phyloP scores from a whole-genome alignment of 129 eudicot genomes.

The Arctium minus region DNA sequence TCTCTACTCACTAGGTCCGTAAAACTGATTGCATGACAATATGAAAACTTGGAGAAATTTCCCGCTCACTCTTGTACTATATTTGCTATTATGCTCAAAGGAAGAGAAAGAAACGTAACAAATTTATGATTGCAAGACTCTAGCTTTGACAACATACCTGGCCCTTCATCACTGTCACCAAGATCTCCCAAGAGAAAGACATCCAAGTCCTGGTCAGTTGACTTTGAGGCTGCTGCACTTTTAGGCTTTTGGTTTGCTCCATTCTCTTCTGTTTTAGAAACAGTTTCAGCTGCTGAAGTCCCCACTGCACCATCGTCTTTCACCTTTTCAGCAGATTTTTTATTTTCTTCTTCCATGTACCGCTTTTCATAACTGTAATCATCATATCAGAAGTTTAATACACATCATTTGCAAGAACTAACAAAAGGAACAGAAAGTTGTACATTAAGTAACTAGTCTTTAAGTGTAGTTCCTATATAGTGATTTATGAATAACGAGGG shows the following conservation, averaged over 20 bases:
- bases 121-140: not conserved
- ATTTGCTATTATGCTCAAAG: not conserved
- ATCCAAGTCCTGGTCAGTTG: slow-evolving; percentile 86
- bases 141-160: slow-evolving; percentile 47
- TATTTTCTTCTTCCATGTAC: slow-evolving; percentile 58
- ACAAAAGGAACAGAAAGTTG: not conserved
- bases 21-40: too few species aligned
- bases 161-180: slow-evolving; percentile 93
- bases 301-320: slow-evolving; percentile 43
- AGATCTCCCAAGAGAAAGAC: slow-evolving; percentile 93
- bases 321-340: slow-evolving; percentile 46
- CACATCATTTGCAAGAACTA: not conserved
- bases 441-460: not conserved
- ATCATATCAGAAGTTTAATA: slow-evolving; percentile 19
- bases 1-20: too few species aligned
- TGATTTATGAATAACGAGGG: not conserved
- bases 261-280: slow-evolving; percentile 40
- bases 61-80: too few species aligned
- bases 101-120: not conserved
- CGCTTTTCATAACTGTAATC: slow-evolving; percentile 66
- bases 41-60: too few species aligned
- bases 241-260: slow-evolving; percentile 41
- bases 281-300: slow-evolving; percentile 33
- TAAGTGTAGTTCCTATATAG: not conserved
- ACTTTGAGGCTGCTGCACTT: slow-evolving; percentile 42